Base-by-base conservation (phyloP, 768 basidiomycete species). In the Mycena albidolilacea region DNA sequence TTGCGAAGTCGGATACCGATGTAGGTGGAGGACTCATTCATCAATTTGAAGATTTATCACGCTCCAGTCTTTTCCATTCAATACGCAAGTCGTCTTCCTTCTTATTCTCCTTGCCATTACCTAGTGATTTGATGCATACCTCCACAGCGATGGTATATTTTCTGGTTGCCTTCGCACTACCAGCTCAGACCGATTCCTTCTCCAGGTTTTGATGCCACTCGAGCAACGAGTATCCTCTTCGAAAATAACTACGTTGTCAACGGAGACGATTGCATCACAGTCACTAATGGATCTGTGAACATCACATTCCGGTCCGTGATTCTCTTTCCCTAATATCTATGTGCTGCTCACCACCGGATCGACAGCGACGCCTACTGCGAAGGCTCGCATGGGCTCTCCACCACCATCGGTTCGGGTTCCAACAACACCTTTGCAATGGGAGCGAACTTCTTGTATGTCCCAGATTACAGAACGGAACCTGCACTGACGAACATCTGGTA, bases 251-350 rank as follows among this genome's bases (percentile, higher is more conserved):
- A 81, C 55, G 75, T 86, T 50, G 78, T 80, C 50, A 85, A 85
- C 64, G 84, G 84, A 9, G 84, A 84, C 66, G 84, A 84, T 72
- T 84, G 84, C 54, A 73, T 84, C 23, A 81, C 84, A 6, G 81
- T 84, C 38, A 78, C 78, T 23, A 83, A 75, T 70, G 83, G 83
- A 35, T 80, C 81, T 10, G 81, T 81, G 75, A 82, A 84, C 65
- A 81, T 84, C 54, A 78, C 77, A 39, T 69, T 39, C 60, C 69
- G 69, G 69, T 70, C 57, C 30, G 69, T 64, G 62, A 46, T 64
- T 70, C 69, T 50, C 23, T 61, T 52, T 30, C 67, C 48, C 59
- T 61, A 35, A 60, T 39, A 64, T 70, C 39, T 54, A 50, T 70
- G 50, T 63, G 60, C 50, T 62, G 37, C 58, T 61, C 50, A 70